Evolutionary conservation across 345 rosid species (phyloP).

Genomic region (Aquilaria yunnanensis): DNA sequence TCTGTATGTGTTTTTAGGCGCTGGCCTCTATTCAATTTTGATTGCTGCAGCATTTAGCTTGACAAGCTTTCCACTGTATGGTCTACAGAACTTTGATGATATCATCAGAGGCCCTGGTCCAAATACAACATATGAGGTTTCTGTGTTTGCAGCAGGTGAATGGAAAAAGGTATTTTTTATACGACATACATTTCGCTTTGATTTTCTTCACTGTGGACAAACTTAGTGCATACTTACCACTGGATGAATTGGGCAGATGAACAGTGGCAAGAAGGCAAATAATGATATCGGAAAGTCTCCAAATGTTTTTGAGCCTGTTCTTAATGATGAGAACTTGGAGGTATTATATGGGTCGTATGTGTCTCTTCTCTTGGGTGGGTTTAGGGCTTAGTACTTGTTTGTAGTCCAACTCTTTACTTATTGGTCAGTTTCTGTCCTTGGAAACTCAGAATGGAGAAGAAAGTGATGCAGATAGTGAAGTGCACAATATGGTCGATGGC

Average conservation of each 20-base stretch:
- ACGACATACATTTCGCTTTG: constrained; percentile 2
- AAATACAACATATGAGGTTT: constrained; percentile 79
- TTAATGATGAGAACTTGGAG: constrained; percentile 30
- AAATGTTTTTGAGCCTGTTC: constrained; percentile 19
- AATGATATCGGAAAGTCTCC: constrained; percentile 23
- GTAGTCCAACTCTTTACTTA: constrained; percentile 5
- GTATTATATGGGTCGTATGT: constrained; percentile 19
- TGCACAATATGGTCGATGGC: constrained; percentile 67
- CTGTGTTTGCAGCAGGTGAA: constrained; percentile 60
- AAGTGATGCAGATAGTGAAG: constrained; percentile 62
- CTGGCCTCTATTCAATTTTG: not conserved
- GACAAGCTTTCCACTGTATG: constrained; percentile 12
- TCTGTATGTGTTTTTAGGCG: constrained; percentile 7
- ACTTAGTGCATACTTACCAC: not conserved
- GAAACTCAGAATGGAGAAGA: constrained; percentile 42
- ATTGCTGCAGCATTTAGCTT: not conserved
- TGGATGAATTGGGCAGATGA: constrained; percentile 33
- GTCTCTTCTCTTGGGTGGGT: constrained; percentile 1
- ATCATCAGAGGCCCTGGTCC: constrained; percentile 38
- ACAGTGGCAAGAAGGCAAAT: constrained; percentile 27
- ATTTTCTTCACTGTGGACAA: constrained; percentile 4
- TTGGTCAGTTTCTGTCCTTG: constrained; percentile 9
- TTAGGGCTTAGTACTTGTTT: constrained; percentile 1
- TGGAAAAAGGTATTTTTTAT: constrained; percentile 63
- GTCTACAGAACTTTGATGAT: constrained; percentile 43